Conservation (phyloP, 495 filamentous ascomycete genomes). For the Aspergillus baeticus region DNA sequence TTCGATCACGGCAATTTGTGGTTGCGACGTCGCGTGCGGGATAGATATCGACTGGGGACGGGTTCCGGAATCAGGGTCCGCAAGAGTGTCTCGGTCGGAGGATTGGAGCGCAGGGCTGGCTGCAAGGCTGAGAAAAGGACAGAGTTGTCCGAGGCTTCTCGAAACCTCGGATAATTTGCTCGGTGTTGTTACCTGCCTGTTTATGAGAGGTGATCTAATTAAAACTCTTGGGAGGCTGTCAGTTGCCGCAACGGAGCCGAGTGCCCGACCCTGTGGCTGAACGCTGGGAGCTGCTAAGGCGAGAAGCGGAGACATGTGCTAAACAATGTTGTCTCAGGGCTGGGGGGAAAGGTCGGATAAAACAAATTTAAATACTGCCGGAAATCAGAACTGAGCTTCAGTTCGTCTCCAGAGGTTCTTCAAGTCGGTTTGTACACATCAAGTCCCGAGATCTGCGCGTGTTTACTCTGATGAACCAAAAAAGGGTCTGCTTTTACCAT, state of each 20-base stretch:
- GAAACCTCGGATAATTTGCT: neutral
- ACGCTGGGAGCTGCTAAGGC: slow-evolving; percentile 1
- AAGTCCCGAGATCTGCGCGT: too few relatives aligned
- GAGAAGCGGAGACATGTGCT: neutral
- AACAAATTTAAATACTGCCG: too few relatives aligned
- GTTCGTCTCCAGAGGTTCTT: too few relatives aligned
- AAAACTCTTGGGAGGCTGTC: neutral
- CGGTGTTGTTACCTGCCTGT: neutral
- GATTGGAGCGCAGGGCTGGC: neutral
- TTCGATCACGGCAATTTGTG: neutral
- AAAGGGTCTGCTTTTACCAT: too few relatives aligned
- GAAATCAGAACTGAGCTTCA: too few relatives aligned
- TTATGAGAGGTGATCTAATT: neutral
- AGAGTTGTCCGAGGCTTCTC: neutral
- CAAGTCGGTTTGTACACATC: too few relatives aligned
- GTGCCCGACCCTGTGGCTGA: neutral
- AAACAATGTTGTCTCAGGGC: neutral
- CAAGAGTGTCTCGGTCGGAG: neutral
- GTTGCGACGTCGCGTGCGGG: slow-evolving; percentile 4
- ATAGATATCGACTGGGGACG: neutral
- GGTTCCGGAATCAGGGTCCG: neutral
- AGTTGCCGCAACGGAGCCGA: neutral
- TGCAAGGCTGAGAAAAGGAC: neutral
- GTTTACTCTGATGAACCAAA: too few relatives aligned
- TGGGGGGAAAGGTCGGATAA: too few relatives aligned